Evolutionary conservation across 805 yeast genomes (phyloP).

Genomic region (Kodamaea kaohsiungensis): DNA sequence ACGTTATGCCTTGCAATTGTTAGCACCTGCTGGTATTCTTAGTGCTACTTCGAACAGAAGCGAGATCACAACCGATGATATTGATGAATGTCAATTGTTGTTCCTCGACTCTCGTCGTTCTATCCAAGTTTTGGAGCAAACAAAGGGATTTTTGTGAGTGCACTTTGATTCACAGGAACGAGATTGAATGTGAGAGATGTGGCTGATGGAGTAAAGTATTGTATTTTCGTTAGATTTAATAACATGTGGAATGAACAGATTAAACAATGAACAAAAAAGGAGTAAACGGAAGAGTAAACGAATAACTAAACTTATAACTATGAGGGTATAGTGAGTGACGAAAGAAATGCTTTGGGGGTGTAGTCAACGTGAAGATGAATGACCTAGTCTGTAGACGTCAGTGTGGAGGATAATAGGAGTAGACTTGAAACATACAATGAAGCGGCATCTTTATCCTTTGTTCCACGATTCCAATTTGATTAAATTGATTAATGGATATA

Average conservation of each 20-base stretch:
- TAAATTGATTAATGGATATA: neutral
- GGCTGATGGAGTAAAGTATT: neutral
- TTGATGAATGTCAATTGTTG: slow-evolving; percentile 79
- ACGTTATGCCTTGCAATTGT: slow-evolving; percentile 87
- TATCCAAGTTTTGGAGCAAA: slow-evolving; percentile 60
- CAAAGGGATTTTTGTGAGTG: slow-evolving; percentile 20
- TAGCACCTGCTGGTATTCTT: slow-evolving; percentile 87
- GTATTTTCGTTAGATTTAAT: neutral
- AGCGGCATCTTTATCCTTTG: neutral
- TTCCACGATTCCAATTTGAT: neutral
- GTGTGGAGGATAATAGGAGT: neutral
- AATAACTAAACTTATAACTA: neutral
- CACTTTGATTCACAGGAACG: neutral
- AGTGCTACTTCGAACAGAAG: slow-evolving; percentile 71
- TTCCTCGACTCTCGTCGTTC: slow-evolving; percentile 88
- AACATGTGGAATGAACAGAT: neutral
- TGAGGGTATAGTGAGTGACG: neutral
- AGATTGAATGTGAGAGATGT: neutral
- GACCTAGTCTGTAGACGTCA: neutral
- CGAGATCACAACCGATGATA: slow-evolving; percentile 66
- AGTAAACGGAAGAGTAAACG: neutral
- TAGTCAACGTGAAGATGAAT: neutral
- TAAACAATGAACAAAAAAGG: neutral
- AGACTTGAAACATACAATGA: neutral
- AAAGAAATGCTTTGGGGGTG: neutral